Percentiles rank a stretch among this genome's conserved stretches.
Evolutionary conservation across 2,329 filamentous ascomycete genomes (phyloP).

Genomic region (Cadophora luteo-olivacea): DNA sequence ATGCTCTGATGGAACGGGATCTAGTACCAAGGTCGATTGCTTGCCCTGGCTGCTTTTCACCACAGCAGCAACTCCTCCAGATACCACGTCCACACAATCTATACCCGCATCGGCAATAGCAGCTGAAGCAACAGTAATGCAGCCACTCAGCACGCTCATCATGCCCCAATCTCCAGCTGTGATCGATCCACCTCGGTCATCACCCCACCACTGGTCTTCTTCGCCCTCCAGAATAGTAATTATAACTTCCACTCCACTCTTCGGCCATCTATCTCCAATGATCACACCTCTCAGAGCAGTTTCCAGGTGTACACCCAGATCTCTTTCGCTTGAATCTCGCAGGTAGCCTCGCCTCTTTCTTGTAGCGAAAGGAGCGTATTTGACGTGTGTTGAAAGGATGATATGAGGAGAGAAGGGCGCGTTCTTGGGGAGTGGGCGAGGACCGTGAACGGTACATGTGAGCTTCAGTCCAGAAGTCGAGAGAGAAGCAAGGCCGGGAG

Average conservation of each 20-base stretch:
- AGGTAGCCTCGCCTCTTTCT: slow-evolving; percentile 83
- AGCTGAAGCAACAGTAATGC: slow-evolving; percentile 91
- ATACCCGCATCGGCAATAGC: slow-evolving; percentile 95
- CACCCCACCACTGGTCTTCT: slow-evolving; percentile 74
- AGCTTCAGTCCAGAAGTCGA: slow-evolving; percentile 76
- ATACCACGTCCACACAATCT: slow-evolving; percentile 90
- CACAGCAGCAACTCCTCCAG: slow-evolving; percentile 86
- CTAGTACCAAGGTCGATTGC: slow-evolving; percentile 65
- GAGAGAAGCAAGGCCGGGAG: slow-evolving; percentile 54
- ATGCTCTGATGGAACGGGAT: slow-evolving; percentile 85
- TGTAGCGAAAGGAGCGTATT: slow-evolving; percentile 94
- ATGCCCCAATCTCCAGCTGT: slow-evolving; percentile 77
- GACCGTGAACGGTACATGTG: slow-evolving; percentile 91
- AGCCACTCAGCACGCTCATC: slow-evolving; percentile 91
- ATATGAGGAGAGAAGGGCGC: slow-evolving; percentile 92
- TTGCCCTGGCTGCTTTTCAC: slow-evolving; percentile 52
- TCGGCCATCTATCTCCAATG: slow-evolving; percentile 96
- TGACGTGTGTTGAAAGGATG: slow-evolving; percentile 90
- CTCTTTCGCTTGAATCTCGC: slow-evolving; percentile 83
- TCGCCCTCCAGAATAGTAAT: slow-evolving; percentile 94
- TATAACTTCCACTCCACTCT: slow-evolving; percentile 94
- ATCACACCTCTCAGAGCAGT: slow-evolving; percentile 88
- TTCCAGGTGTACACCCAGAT: slow-evolving; percentile 89
- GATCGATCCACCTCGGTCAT: slow-evolving; percentile 55
- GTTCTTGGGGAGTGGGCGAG: slow-evolving; percentile 86